Base-by-base conservation (phyloP, 129 eudicot species). In the Glebionis coronaria region DNA sequence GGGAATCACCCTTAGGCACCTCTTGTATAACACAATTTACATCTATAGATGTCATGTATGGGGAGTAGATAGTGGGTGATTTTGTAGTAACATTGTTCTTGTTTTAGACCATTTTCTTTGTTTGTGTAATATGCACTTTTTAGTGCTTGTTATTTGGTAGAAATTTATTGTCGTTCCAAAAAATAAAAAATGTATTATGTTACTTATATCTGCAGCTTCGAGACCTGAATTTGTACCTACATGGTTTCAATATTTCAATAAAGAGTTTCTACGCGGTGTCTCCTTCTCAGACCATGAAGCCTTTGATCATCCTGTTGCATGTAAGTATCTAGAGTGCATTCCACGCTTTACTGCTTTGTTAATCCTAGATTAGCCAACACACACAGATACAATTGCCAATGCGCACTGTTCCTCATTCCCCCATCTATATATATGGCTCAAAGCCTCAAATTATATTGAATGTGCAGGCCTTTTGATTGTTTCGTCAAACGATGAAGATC, bases 211-310 rank as follows among this genome's bases (percentile, higher is more conserved):
- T 78, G 86, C 92, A 88, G 98, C 84, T 64, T 79, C 86, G 68
- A 78, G 73, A 73, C 80, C 82, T 67, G 89, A 88, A 52, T 52
- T 75, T 49, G 59, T 88, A 73, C 95, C 98, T 51, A 72, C 95
- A 65, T 88, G 98, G 97, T 93, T 93, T 71, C 82, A 80, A 44
- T 71, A 62, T 67, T 88, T 86, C 76, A 93, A 93, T 68, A 81
- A 86, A 77, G 97, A 88, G 88, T 90, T 93, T 61, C 80, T 89
- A 44, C 81, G 69, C 44, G 77, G 82, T 51, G 96, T 80, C 53
- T 88, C 98, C 35, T 93, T 93, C 80, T 86, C 98, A 27, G 97
- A 88, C 53, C 98, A 93, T 67, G 98, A 93, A 82, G 88, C 98
- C 38, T 88, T 93, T 82, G 98, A 93, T 68, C 98, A 88, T 78